Base-by-base conservation (phyloP, 352 stramenopile genomes). In the Phytopythium aichiense region DNA sequence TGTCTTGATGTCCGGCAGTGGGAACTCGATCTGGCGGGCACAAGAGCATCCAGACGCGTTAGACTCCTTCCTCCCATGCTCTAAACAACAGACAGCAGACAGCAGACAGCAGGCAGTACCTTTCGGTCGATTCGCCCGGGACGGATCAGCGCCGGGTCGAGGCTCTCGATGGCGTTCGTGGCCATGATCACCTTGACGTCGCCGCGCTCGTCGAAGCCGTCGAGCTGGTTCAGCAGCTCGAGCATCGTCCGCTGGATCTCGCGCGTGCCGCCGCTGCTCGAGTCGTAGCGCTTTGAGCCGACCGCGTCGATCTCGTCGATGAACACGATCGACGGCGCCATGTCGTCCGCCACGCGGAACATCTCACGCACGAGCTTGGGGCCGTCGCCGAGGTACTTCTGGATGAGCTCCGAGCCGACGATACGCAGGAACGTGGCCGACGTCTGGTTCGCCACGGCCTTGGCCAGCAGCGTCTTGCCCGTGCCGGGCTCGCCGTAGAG, bases 151-250 rank as follows among this genome's bases (percentile, higher is more conserved):
- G 98, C 98, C 11, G 98, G 98, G 76, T 99, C 98, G 4, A 99
- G 81, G 28, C 86, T 98, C 66, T 99, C 98, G 67, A 99, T 99
- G 58, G 97, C 94, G 77, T 99, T 99, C 7, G 98, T 99, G 9
- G 98, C 98, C 98, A 99, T 99, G 74, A 99, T 99, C 50, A 99
- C 89, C 88, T 99, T 99, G 57, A 99, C 97, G 68, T 99, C 97
- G 13, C 96, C 96, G 43, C 97, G 88, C 75, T 99, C 97, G 72
- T 99, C 98, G 65, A 99, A 99, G 48, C 98, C 98, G 76, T 99
- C 98, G 48, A 99, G 86, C 80, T 99, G 98, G 79, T 99, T 99
- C 12, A 99, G 79, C 35, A 99, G 84, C 79, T 99, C 98, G 53
- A 99, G 87, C 98, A 99, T 99, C 45, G 98, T 99, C 72, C 98